Evolutionary conservation across 2,329 filamentous ascomycete genomes (phyloP), one percentile per base, ranked within the genome.

Genomic region (Scedosporium dehoogii): DNA sequence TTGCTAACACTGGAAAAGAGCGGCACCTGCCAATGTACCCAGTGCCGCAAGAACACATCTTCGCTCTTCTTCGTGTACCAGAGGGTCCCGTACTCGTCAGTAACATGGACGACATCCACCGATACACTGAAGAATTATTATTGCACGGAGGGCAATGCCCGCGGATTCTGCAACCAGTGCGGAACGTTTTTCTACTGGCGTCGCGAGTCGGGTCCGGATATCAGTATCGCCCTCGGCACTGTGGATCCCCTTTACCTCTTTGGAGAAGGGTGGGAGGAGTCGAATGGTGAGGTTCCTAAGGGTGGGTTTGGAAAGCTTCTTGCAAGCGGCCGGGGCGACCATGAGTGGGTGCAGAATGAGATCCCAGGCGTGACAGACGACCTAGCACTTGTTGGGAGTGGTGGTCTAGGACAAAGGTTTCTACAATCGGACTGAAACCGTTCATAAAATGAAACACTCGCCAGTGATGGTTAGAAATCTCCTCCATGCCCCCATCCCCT

Each of bases 31-130:
- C 80, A 84, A 67, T 84, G 81, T 72, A 79, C 78, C 6, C 81
- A 83, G 68, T 83, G 81, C 70, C 80, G 81, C 67, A 79, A 79
- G 63, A 75, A 78, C 64, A 79, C 79, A 6, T 81, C 80, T 60
- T 69, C 75, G 3, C 74, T 84, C 60, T 70, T 81, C 66, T 73
- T 76, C 65, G 70, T 73, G 62, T 70, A 74, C 58, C 75, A 82
- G 66, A 68, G 62, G 5, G 67, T 81, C 0, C 73, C 74, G 4
- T 56, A 67, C 61, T 69, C 64, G 2, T 69, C 72, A 48, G 68
- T 82, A n/a, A 67, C 64, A 2, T 80, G 73, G 68, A 69, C 69
- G 3, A 69, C 70, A 25, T 62, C 64, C 12, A 64, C 71, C 33
- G 51, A 55, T 25, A 72, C 73, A 1, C 71, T 79, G 7, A 69